These are phyloP conservation scores for Viola pubescens DNA, from an alignment of 441 rosid species.

Conservation along the genomic window DNA sequence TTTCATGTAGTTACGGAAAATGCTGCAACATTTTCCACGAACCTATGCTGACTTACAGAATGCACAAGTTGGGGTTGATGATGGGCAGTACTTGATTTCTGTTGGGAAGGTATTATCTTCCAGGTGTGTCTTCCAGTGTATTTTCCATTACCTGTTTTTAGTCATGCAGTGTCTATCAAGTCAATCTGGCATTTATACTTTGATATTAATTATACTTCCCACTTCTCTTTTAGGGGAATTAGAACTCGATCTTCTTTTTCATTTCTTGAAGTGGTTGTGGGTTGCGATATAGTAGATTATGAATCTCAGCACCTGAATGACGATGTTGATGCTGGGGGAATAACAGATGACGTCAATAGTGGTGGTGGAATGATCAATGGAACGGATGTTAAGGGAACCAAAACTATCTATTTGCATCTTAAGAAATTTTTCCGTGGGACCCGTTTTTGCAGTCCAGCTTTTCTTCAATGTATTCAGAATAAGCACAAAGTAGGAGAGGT, in stretches of 20 bases:
- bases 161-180: too few species aligned
- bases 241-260: slow-evolving; percentile 63
- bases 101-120: slow-evolving; percentile 74
- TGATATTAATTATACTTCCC: background rate
- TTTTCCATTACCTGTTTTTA: too few species aligned
- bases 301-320: slow-evolving; percentile 26
- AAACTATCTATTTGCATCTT: slow-evolving; percentile 66
- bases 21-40: slow-evolving; percentile 89
- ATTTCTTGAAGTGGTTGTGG: slow-evolving; percentile 82
- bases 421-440: slow-evolving; percentile 84
- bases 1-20: slow-evolving; percentile 54
- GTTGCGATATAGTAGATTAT: slow-evolving; percentile 48
- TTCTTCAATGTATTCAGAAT: slow-evolving; percentile 55
- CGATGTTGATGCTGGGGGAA: slow-evolving; percentile 19
- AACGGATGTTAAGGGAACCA: slow-evolving; percentile 23
- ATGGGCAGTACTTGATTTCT: slow-evolving; percentile 88
- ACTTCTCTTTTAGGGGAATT: slow-evolving; percentile 55
- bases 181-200: background rate
- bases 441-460: slow-evolving; percentile 65
- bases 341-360: too few species aligned
- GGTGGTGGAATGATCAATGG: too few species aligned
- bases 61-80: slow-evolving; percentile 66
- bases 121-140: slow-evolving; percentile 32
- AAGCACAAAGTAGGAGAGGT: slow-evolving; percentile 62
- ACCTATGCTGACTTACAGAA: slow-evolving; percentile 91